Base-by-base conservation (phyloP, 1,139 yeast genomes). In the Blastobotrys apis region DNA sequence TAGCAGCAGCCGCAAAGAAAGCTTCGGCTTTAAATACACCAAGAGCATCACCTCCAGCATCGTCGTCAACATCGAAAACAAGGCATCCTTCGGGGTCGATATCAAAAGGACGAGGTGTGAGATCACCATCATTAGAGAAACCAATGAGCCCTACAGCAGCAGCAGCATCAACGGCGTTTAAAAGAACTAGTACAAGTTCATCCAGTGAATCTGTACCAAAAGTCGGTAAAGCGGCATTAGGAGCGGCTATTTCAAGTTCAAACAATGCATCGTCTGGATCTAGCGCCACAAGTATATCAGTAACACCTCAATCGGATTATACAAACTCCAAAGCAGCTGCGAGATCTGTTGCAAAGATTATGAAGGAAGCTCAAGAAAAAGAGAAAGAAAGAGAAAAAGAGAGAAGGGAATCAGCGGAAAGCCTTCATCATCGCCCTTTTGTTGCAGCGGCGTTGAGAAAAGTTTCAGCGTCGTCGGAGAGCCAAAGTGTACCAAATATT, bases 161-260 rank as follows among this genome's bases (percentile, higher is more conserved):
- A 1, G 47, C 49, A 3, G 38, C 48, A 5, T 36, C 42, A 12
- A 19, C 37, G n/a, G 47, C 49, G n/a, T 43, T 39, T 21, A 39
- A 42, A 25, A 5, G 32, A 10, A 23, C 6, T 23, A 10, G 9
- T 6, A 6, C 26, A 6, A 10, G 26, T 23, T 23, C 26, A 23
- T 6, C 26, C 26, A 6, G 9, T 6, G 26, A 23, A 23, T 10
- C 26, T 23, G 26, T 6, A 23, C 6, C 26, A 10, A n/a, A n/a
- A n/a, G n/a, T n/a, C n/a, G n/a, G n/a, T n/a, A n/a, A 9, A 6
- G 32, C 32, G 16, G 32, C 32, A 12, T 15, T 29, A 15, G 32
- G 32, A 15, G 32, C 32, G 6, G 32, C 32, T 29, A 12, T 29
- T 5, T 6, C n/a, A 5, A 6, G n/a, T 29, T 12, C 32, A 5